phyloP scores from a whole-genome alignment of 441 rosid species.

The Euphorbia celastroides region DNA sequence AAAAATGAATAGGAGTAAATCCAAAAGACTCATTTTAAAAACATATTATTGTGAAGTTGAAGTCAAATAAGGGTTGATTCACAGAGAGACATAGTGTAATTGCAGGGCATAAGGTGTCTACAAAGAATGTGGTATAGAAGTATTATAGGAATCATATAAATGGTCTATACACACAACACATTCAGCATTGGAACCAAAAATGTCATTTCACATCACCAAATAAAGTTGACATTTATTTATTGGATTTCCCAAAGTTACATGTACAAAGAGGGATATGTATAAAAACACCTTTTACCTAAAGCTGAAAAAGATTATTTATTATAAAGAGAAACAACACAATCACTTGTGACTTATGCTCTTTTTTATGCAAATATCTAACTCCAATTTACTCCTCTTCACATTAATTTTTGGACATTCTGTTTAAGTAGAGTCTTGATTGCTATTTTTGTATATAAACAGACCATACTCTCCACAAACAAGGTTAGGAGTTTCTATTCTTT shows the following conservation, averaged over 20 bases:
- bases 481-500: background rate
- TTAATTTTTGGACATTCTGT: background rate
- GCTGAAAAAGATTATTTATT: slow-evolving; percentile 4
- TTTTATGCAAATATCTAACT: background rate
- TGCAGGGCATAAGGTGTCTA: background rate
- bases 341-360: background rate
- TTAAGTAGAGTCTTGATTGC: background rate
- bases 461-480: background rate
- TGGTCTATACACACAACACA: background rate
- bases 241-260: slow-evolving; percentile 25
- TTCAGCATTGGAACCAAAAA: background rate
- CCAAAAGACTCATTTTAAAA: background rate
- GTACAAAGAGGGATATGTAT: background rate
- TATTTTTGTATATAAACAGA: background rate
- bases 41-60: background rate
- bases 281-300: slow-evolving; percentile 18
- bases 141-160: background rate
- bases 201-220: background rate
- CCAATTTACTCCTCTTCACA: too few relatives aligned
- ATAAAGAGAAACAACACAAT: background rate
- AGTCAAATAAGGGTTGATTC: too few relatives aligned
- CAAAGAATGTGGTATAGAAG: background rate
- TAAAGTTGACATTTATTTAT: slow-evolving; percentile 21
- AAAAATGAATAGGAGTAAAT: too few relatives aligned
- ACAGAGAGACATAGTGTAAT: too few relatives aligned